Evolutionary conservation across 331 rosid species (phyloP).

Genomic region (Cucumis variabilis): DNA sequence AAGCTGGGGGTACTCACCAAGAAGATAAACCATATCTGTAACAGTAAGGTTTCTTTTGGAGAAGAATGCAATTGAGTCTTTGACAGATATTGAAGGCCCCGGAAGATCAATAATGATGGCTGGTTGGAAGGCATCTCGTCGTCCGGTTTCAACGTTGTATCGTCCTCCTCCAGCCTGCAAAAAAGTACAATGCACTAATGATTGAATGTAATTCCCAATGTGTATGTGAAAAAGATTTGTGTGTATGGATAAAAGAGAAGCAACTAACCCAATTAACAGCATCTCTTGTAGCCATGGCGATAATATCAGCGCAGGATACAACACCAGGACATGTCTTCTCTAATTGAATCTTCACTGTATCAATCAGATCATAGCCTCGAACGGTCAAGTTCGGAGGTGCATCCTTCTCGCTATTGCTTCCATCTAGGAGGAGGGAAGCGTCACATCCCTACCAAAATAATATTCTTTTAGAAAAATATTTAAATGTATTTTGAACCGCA

Average conservation of each 20-base stretch:
- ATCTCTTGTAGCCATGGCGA: neutral
- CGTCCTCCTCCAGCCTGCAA: constrained; percentile 36
- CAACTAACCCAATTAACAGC: neutral
- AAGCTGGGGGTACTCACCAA: constrained; percentile 29
- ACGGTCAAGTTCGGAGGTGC: constrained; percentile 48
- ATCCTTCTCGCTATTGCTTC: constrained; percentile 41
- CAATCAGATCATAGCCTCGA: constrained; percentile 46
- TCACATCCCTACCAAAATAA: constrained; percentile 47
- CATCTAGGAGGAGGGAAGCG: constrained; percentile 52
- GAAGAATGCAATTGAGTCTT: constrained; percentile 41
- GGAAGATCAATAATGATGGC: constrained; percentile 44
- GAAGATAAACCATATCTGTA: constrained; percentile 53
- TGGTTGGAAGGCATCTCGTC: constrained; percentile 43
- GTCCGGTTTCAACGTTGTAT: constrained; percentile 43
- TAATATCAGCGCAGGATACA: constrained; percentile 3
- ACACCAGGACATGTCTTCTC: constrained; percentile 28
- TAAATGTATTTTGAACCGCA: no score
- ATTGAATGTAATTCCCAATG: neutral
- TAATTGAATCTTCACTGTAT: constrained; percentile 33
- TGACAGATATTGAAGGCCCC: constrained; percentile 38
- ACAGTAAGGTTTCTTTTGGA: constrained; percentile 16
- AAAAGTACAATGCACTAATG: no score
- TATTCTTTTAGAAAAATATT: no score
- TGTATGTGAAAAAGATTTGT: neutral
- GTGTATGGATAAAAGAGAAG: constrained; percentile 33